These are phyloP conservation scores for Candida yuanshanica DNA, from an alignment of 805 yeast species.

Conservation along the genomic window DNA sequence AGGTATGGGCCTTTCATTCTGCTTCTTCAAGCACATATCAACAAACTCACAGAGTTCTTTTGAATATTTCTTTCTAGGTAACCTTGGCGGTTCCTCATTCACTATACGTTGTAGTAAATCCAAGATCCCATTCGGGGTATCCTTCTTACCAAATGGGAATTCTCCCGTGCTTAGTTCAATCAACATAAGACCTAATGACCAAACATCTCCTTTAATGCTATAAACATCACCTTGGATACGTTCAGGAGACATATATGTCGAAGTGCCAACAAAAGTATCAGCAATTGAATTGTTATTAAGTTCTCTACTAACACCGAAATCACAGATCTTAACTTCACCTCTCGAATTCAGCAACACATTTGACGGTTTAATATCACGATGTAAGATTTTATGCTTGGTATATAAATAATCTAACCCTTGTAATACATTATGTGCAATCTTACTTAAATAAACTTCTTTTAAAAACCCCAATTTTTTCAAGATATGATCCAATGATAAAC, in stretches of 20 bases:
- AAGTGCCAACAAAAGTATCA: slow-evolving; percentile 96
- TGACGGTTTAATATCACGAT: slow-evolving; percentile 93
- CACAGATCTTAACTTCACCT: slow-evolving; percentile 90
- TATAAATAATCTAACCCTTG: slow-evolving; percentile 80
- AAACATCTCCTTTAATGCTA: slow-evolving; percentile 92
- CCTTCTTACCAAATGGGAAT: slow-evolving; percentile 67
- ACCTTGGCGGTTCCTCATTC: slow-evolving; percentile 82
- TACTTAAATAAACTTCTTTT: slow-evolving; percentile 63
- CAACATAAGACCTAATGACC: slow-evolving; percentile 92
- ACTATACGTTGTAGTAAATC: slow-evolving; percentile 91
- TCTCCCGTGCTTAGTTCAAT: slow-evolving; percentile 84
- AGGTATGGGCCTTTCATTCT: slow-evolving; percentile 63
- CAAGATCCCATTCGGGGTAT: slow-evolving; percentile 76
- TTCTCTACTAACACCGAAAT: slow-evolving; percentile 94
- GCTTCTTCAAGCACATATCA: slow-evolving; percentile 68
- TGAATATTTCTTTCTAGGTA: slow-evolving; percentile 38
- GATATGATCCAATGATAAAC: slow-evolving; percentile 86
- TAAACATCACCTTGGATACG: slow-evolving; percentile 92
- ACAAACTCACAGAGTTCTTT: slow-evolving; percentile 61
- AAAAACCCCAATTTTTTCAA: slow-evolving; percentile 55
- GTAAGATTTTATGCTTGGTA: slow-evolving; percentile 80
- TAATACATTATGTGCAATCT: slow-evolving; percentile 69
- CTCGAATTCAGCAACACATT: slow-evolving; percentile 82
- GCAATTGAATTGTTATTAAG: slow-evolving; percentile 83
- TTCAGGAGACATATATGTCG: slow-evolving; percentile 97